These are phyloP conservation scores for Cladorrhinum sp. DNA, from an alignment of 2,329 filamentous ascomycete genomes.

Conservation along the genomic window DNA sequence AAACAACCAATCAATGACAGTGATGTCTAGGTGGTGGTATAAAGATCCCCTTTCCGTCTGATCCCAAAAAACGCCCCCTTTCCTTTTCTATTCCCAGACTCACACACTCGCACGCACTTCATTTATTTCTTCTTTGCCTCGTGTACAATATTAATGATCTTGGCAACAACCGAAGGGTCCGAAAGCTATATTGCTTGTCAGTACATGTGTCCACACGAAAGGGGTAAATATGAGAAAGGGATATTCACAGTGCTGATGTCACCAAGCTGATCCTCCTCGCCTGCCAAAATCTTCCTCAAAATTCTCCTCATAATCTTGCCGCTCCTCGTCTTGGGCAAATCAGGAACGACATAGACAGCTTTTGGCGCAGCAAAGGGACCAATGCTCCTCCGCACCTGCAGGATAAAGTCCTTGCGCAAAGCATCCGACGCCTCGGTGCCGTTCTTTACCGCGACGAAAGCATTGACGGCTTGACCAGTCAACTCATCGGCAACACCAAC, in stretches of 20 bases:
- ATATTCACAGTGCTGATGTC: conserved; percentile 86
- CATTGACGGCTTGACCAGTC: conserved; percentile 94
- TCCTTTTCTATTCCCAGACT: conserved; percentile 45
- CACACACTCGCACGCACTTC: not conserved
- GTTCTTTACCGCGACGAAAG: conserved; percentile 91
- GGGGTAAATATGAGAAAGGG: too few species aligned
- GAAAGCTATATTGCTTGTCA: conserved; percentile 60
- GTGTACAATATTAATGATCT: conserved; percentile 82
- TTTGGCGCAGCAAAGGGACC: conserved; percentile 97
- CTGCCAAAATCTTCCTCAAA: conserved; percentile 92
- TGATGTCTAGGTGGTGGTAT: not conserved
- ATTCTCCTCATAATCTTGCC: conserved; percentile 99
- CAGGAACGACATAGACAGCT: conserved; percentile 83
- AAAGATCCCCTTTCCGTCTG: not conserved
- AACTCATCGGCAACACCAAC: conserved; percentile 92
- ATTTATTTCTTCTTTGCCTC: conserved; percentile 52
- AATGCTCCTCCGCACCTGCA: conserved; percentile 96
- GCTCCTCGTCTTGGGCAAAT: conserved; percentile 93
- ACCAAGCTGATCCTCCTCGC: conserved; percentile 94
- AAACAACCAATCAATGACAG: not conserved
- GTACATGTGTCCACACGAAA: conserved; percentile 7
- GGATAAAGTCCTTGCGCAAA: conserved; percentile 86
- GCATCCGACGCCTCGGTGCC: conserved; percentile 72
- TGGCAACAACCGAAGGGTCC: conserved; percentile 83
- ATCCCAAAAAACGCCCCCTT: conserved; percentile 22